Conservation (phyloP, 495 filamentous ascomycete genomes). For the Lophiotrema nucula region DNA sequence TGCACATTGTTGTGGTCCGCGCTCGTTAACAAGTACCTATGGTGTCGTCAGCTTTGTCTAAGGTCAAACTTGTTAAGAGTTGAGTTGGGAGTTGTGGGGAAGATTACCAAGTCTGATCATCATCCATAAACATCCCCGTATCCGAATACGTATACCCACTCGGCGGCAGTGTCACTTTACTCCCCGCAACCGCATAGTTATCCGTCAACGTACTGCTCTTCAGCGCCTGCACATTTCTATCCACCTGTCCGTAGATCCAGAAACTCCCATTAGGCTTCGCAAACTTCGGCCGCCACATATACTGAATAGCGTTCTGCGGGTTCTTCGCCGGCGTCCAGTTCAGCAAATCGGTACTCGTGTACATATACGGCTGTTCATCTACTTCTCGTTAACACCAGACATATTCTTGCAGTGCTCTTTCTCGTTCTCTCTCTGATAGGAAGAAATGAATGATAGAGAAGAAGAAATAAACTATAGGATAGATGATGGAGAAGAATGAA, state of each 20-base stretch:
- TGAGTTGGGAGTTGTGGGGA: not conserved
- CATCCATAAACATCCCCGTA: constrained; percentile 49
- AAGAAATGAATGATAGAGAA: too few relatives aligned
- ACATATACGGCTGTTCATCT: constrained; percentile 47
- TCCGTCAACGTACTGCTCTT: constrained; percentile 40
- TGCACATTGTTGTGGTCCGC: constrained; percentile 51
- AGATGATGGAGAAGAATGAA: too few relatives aligned
- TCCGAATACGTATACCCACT: constrained; percentile 47
- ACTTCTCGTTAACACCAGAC: not conserved
- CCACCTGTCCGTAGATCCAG: constrained; percentile 50
- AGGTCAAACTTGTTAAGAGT: constrained; percentile 6
- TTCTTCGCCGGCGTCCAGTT: constrained; percentile 43
- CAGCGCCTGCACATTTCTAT: constrained; percentile 47
- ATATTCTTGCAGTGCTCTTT: too few relatives aligned
- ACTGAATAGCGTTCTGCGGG: constrained; percentile 18
- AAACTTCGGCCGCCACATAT: constrained; percentile 47
- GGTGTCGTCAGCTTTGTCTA: constrained; percentile 42
- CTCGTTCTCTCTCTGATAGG: too few relatives aligned
- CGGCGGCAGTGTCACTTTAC: constrained; percentile 47
- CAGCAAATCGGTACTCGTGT: constrained; percentile 48
- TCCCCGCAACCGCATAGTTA: constrained; percentile 37
- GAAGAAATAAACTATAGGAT: too few relatives aligned
- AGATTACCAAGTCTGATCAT: constrained; percentile 32
- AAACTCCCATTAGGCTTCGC: constrained; percentile 48
- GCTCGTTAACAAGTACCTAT: constrained; percentile 48